Evolutionary conservation across 805 yeast genomes (phyloP).

Genomic region (Debaryomyces maramus): DNA sequence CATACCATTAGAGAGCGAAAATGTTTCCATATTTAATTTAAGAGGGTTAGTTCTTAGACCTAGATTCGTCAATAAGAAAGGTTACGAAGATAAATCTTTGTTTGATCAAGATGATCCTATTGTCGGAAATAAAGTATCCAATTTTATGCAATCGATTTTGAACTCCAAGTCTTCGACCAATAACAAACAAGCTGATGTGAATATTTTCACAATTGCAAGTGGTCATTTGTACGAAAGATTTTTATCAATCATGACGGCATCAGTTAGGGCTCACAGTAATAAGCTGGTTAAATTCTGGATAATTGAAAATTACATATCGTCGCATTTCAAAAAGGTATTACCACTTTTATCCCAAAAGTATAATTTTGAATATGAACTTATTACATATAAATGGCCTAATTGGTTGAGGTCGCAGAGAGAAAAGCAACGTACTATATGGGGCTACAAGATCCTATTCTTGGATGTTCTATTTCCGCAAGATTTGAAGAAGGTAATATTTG

Average conservation of each 20-base stretch:
- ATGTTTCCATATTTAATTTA: constrained; percentile 42
- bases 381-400: constrained; percentile 90
- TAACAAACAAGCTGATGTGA: constrained; percentile 52
- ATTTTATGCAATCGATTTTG: constrained; percentile 1
- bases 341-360: constrained; percentile 57
- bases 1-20: constrained; percentile 17
- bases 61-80: constrained; percentile 38
- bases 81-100: constrained; percentile 12
- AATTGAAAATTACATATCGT: constrained; percentile 76
- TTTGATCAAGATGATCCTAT: constrained; percentile 11
- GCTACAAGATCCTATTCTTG: constrained; percentile 79
- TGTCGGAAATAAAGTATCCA: constrained; percentile 1
- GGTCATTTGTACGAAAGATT: constrained; percentile 79
- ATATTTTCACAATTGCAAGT: constrained; percentile 79
- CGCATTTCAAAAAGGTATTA: constrained; percentile 60
- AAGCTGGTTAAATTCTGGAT: constrained; percentile 78
- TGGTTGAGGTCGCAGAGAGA: constrained; percentile 84
- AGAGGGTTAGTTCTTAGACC: constrained; percentile 50
- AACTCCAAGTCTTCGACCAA: not conserved
- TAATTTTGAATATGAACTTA: constrained; percentile 69
- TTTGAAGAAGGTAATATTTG: constrained; percentile 73
- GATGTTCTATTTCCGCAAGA: constrained; percentile 85
- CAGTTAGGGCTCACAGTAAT: constrained; percentile 64
- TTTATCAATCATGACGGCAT: constrained; percentile 73
- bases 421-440: constrained; percentile 81